Conservation (phyloP, 495 filamentous ascomycete genomes). For the Aspergillus conjunctus region DNA sequence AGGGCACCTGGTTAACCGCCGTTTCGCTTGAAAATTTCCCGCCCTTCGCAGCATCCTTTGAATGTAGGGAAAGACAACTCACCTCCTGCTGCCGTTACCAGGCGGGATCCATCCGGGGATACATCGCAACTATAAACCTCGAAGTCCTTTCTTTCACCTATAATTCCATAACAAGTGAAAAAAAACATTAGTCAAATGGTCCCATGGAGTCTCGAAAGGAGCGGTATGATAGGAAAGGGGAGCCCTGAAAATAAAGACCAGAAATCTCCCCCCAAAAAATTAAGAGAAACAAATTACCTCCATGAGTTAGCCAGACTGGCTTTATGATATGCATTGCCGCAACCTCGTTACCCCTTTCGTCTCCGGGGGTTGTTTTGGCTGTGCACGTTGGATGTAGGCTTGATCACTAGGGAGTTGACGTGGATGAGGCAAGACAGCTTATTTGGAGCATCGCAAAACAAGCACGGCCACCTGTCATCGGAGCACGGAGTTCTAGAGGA, state of each 20-base stretch:
- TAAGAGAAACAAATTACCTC: conserved; percentile 56
- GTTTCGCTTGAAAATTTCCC: neutral
- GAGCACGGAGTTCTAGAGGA: conserved; percentile 6
- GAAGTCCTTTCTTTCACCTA: conserved; percentile 93
- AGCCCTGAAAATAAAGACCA: conserved; percentile 1
- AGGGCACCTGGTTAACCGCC: conserved; percentile 25
- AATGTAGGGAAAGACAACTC: conserved; percentile 27
- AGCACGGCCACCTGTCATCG: conserved; percentile 20
- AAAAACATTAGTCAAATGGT: conserved; percentile 13
- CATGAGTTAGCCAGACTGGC: conserved; percentile 90
- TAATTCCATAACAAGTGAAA: conserved; percentile 5
- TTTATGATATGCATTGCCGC: conserved; percentile 83
- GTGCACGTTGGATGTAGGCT: conserved; percentile 13
- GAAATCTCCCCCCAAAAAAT: conserved; percentile 23
- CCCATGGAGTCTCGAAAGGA: neutral
- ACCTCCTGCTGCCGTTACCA: conserved; percentile 95
- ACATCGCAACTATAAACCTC: conserved; percentile 98
- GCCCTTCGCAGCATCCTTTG: conserved; percentile 2
- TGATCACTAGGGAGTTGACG: conserved; percentile 29
- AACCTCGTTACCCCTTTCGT: conserved; percentile 16
- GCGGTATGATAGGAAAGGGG: neutral
- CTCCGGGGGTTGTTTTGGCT: conserved; percentile 9
- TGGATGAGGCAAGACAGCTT: conserved; percentile 23
- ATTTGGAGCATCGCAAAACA: conserved; percentile 37
- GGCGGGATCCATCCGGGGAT: conserved; percentile 85